Evolutionary conservation across 176 grass and related monocot species (phyloP), one percentile per base, ranked within the genome.

Genomic region (Tillandsia leiboldiana): DNA sequence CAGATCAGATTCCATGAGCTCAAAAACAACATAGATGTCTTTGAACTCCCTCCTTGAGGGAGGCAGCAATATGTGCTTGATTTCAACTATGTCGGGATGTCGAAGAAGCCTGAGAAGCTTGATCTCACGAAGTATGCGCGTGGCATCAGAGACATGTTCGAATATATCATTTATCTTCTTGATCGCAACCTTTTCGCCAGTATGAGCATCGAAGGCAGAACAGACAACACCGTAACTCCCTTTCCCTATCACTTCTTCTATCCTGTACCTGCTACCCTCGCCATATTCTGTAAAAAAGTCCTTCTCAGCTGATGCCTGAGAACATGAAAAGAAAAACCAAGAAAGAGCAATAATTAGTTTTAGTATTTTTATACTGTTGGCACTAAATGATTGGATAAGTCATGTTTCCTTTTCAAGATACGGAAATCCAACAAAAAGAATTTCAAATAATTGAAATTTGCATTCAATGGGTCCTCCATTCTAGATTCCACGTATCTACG

Each of bases 121-220:
- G 70, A 97, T 97, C 81, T 97, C 93, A 1, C 93, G 86, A 63
- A 97, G 84, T 49, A 97, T 97, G 62, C 93, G 66, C 4, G 89
- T 89, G 2, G 93, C 93, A 63, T 97, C 93, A 2, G 89, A 97
- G 18, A 92, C 84, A 63, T 97, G 93, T 51, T 97, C 93, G 51
- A 97, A 97, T 73, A 97, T 97, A 76, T 85, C 93, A 26, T 97
- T 89, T 50, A 97, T 97, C 78, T 97, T 97, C 84, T 97, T 97
- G 70, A 97, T 97, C 59, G 93, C 93, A 8, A 97, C 93, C 63
- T 90, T 97, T 27, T 90, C 86, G 0, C 89, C 86, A 1, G 84
- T 92, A 53, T 83, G 89, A 22, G 81, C 81, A 82, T 97, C 93
- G 26, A 90, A 51, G 15, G 93, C 93, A 12, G 93, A 97, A 70